These are phyloP conservation scores for Carex scoparia DNA, from an alignment of 176 grass and related monocot species.

Conservation along the genomic window DNA sequence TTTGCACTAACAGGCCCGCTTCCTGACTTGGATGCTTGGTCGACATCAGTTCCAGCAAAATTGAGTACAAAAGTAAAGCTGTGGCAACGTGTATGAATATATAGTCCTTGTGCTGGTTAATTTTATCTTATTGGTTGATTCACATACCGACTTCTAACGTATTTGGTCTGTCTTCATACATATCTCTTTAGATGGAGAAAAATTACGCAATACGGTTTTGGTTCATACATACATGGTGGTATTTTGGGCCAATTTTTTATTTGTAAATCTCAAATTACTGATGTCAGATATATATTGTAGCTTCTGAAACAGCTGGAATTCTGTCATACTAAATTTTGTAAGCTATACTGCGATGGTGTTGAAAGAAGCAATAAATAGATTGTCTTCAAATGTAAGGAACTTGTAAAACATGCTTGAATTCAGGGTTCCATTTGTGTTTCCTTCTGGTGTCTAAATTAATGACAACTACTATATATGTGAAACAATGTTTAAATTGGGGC, in stretches of 20 bases:
- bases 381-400: background rate
- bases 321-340: background rate
- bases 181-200: constrained; percentile 23
- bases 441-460: background rate
- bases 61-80: constrained; percentile 64
- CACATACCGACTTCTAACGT: constrained; percentile 20
- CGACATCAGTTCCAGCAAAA: constrained; percentile 44
- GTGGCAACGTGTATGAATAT: constrained; percentile 41
- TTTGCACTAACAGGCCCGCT: constrained; percentile 72
- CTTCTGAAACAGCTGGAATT: background rate
- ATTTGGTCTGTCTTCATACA: background rate
- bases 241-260: background rate
- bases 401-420: background rate
- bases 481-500: background rate
- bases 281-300: background rate
- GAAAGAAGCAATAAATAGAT: background rate
- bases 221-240: background rate
- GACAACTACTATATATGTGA: background rate
- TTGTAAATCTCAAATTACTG: background rate
- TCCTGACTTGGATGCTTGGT: constrained; percentile 78
- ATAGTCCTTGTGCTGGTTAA: background rate
- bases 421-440: background rate
- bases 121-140: constrained; percentile 12
- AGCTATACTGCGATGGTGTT: background rate
- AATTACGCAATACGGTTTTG: constrained; percentile 2